Base-by-base conservation (phyloP, 1,139 yeast species). In the Candida sojae region DNA sequence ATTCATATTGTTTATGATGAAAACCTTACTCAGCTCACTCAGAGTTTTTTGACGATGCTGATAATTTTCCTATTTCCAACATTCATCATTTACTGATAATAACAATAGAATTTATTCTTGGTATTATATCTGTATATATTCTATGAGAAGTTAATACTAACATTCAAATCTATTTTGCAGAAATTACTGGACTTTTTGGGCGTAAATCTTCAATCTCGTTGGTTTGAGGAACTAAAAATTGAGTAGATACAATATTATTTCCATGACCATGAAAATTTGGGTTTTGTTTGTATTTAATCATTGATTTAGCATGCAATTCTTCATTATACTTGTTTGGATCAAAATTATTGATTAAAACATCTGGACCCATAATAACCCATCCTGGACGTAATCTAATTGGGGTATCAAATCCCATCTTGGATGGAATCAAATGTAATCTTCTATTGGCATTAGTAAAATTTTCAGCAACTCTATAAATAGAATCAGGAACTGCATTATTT, bases 331-430 rank as follows among this genome's bases (percentile, higher is more conserved):
- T 57, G 5, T 43, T 49, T 0, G 77, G 73, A 46, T 64, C 61
- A 51, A 92, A 89, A 62, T 89, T 89, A 61, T 89, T 80, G 34
- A 88, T 61, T 54, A 88, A 64, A 3, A 87, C 82, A 65, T 91
- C 96, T 0, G 97, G 97, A 54, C 93, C 81, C 78, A 88, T 75
- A 12, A 90, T 79, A 3, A 90, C 96, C 98, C 98, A 92, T 2
- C 98, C 97, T 2, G 84, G 85, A 57, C 97, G 81, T 52, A 84
- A 69, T 50, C 80, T 78, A 3, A 90, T 86, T 0, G 93, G 92
- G 39, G 75, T 73, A 44, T 78, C 71, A 53, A 71, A 70, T 0
- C 91, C 92, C 1, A 85, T 76, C 54, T 78, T 70, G 6, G 86
- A 78, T 0, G 97, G 97, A 28, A 92, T 77, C 38, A 92, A 88